Percentiles rank a stretch among this genome's conserved stretches.
These are phyloP conservation scores for Aspergillaceae sp. DNA, from an alignment of 2,329 filamentous ascomycete species.

Conservation along the genomic window DNA sequence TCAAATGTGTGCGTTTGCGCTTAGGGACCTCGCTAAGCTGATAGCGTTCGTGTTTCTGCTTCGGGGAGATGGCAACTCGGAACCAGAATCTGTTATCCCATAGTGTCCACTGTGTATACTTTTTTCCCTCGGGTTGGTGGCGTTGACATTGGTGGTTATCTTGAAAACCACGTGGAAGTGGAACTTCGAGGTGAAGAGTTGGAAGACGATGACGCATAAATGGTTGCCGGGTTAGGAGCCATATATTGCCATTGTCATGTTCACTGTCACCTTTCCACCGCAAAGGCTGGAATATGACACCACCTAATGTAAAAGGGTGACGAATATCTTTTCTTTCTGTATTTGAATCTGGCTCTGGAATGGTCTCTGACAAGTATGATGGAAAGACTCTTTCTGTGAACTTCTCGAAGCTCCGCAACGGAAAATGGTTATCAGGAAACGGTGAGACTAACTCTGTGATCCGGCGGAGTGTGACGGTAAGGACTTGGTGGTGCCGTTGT, in stretches of 20 bases:
- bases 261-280: slow-evolving; percentile 2
- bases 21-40: too few relatives aligned
- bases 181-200: slow-evolving; percentile 11
- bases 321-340: background rate
- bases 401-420: slow-evolving; percentile 35
- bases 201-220: slow-evolving; percentile 23
- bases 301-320: slow-evolving; percentile 38
- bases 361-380: background rate
- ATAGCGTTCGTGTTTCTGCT: too few relatives aligned
- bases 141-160: background rate
- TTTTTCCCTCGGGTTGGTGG: background rate
- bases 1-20: background rate
- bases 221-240: slow-evolving; percentile 32
- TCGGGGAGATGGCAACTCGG: slow-evolving; percentile 29
- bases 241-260: slow-evolving; percentile 19
- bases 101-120: slow-evolving; percentile 27
- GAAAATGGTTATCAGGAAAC: slow-evolving; percentile 30
- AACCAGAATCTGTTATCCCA: slow-evolving; percentile 53
- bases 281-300: slow-evolving; percentile 41
- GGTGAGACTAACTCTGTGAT: slow-evolving; percentile 45
- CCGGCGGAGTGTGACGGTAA: slow-evolving; percentile 39
- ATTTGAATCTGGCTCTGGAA: too few relatives aligned
- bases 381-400: slow-evolving; percentile 38
- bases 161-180: background rate
- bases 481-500: slow-evolving; percentile 18